Base-by-base conservation (phyloP, 176 grass and related monocot genomes). In the Eragrostis curvula region DNA sequence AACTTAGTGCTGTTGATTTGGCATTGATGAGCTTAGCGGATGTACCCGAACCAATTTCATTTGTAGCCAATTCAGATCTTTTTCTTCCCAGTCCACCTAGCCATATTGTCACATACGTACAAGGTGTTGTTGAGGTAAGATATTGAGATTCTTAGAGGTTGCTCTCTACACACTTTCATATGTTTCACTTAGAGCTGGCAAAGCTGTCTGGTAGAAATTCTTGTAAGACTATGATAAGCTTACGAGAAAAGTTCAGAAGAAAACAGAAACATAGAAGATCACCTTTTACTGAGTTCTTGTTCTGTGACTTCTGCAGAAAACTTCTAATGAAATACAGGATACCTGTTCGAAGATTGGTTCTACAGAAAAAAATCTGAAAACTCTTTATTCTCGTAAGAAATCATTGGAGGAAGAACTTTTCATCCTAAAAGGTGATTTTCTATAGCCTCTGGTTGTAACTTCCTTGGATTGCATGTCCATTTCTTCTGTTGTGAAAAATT, bases 121-220 rank as follows among this genome's bases (percentile, higher is more conserved):
- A 81, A 59, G 79, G 59, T 47, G 16, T 70, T 62, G 8, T 70
- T 46, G 56, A 14, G 83, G 74, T 78, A 84, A 66, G 5, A 84
- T n/a, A 15, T 44, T 58, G 28, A 13, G 16, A 63, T 77, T 45
- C 13, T 16, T 24, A 59, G 18, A 10, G 32, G 17, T 12, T 42
- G 51, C 10, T 15, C 21, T 73, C 4, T 11, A 59, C 3, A 0
- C 32, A 36, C 32, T 17, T 75, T 10, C 12, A 44, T 71, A 15
- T 55, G 20, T 77, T 32, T n/a, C 24, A 50, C 32, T 61, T 68
- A 68, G 17, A 57, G 25, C 27, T 58, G 25, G 29, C 68, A 50
- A 68, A 68, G 39, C 49, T 9, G 12, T 76, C 20, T 68, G 24
- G 67, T 85, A 70, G 14, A 20, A 46, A 29, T 28, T 63, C 45